Conservation (phyloP, 345 rosid species). For the Nephelium lappaceum region DNA sequence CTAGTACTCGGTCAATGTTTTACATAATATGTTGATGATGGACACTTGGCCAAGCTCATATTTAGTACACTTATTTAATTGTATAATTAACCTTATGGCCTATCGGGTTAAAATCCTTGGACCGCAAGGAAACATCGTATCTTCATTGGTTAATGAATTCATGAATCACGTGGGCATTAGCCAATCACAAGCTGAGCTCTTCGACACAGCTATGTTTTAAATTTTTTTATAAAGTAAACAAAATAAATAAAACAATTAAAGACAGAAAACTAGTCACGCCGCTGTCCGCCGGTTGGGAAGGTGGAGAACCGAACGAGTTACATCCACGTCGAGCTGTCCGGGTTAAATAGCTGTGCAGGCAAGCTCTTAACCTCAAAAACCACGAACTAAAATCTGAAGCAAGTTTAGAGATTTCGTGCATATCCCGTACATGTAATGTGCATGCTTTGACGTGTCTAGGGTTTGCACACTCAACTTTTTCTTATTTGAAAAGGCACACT, state of each 20-base stretch:
- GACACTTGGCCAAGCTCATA: conserved; percentile 32
- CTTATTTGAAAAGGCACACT: background rate
- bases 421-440: background rate
- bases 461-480: background rate
- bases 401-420: background rate
- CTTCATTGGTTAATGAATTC: conserved; percentile 31
- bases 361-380: background rate
- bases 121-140: conserved; percentile 22
- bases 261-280: too few relatives aligned
- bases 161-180: conserved; percentile 26
- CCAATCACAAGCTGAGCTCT: conserved; percentile 23
- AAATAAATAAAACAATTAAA: background rate
- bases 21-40: conserved; percentile 31
- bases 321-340: too few relatives aligned
- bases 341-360: background rate
- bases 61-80: background rate
- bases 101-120: conserved; percentile 16
- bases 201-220: background rate
- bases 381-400: background rate
- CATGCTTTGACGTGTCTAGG: background rate
- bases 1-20: conserved; percentile 11
- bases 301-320: background rate
- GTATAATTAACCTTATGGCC: background rate
- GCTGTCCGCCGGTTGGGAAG: too few relatives aligned
- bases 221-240: background rate